A percentile compares a stretch with the other conserved stretches of the same genome.
Conservation (phyloP, 352 stramenopile species). For the Phytophthora citricola region DNA sequence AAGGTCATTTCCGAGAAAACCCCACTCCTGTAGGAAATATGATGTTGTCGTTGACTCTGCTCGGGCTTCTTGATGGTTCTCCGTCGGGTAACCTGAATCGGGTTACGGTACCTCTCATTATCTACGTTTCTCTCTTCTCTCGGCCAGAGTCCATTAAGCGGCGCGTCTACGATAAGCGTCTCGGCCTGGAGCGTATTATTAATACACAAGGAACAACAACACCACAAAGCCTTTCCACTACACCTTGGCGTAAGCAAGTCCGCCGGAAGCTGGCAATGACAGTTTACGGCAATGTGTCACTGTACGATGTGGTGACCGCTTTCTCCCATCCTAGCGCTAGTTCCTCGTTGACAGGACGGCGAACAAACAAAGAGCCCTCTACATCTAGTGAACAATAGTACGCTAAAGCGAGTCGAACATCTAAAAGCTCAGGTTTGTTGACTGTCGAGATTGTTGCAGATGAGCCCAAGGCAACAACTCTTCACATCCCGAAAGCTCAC, state of each 20-base stretch:
- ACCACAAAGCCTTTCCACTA: too few species aligned
- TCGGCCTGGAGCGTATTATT: too few species aligned
- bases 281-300: not conserved
- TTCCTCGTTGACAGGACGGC: not conserved
- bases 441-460: not conserved
- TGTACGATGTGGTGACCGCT: not conserved
- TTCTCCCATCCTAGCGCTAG: not conserved
- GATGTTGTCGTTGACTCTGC: not conserved
- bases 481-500: slow-evolving; percentile 8
- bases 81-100: too few species aligned
- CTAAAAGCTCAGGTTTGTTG: not conserved
- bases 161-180: too few species aligned
- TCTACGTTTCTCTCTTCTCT: too few species aligned
- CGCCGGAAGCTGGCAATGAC: too few species aligned
- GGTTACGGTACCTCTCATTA: too few species aligned
- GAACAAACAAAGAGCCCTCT: not conserved
- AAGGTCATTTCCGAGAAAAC: slow-evolving; percentile 62
- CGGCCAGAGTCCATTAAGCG: too few species aligned
- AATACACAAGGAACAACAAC: too few species aligned
- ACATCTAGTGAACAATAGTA: too few species aligned
- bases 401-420: not conserved
- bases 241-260: too few species aligned
- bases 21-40: slow-evolving; percentile 40
- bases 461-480: not conserved
- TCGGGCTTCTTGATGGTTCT: too few species aligned